These are phyloP conservation scores for Auriscalpium microsporum DNA, from an alignment of 768 basidiomycete species.

Conservation along the genomic window DNA sequence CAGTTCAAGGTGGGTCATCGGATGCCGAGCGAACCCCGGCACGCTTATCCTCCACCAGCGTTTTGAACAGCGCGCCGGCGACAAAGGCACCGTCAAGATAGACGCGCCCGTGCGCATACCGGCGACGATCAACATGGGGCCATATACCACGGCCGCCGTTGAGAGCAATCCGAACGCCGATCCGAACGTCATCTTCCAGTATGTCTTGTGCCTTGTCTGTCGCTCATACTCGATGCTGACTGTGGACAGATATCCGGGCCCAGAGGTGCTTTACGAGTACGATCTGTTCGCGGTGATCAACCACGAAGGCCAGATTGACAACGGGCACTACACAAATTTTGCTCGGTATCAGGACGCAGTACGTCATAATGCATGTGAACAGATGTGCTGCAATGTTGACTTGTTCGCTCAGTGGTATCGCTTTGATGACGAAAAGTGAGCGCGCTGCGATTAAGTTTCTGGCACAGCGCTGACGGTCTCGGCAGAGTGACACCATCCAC, in stretches of 20 bases:
- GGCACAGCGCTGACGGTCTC: constrained; percentile 2
- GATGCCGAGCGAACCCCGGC: constrained; percentile 1
- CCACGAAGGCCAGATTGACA: constrained; percentile 90
- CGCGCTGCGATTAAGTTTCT: constrained; percentile 7
- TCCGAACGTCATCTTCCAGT: constrained; percentile 6
- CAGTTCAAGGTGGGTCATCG: constrained; percentile 73
- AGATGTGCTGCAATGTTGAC: neutral
- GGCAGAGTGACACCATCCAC: constrained; percentile 63
- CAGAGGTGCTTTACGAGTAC: constrained; percentile 73
- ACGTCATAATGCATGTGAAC: constrained; percentile 21
- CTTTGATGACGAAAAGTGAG: constrained; percentile 90
- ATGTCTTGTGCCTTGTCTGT: neutral
- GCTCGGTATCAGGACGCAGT: constrained; percentile 82
- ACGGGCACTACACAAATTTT: constrained; percentile 90
- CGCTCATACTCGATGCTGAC: no score
- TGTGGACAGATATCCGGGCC: constrained; percentile 36
- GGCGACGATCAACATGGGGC: constrained; percentile 77
- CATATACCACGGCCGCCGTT: constrained; percentile 65
- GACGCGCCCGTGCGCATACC: constrained; percentile 80
- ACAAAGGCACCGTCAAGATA: constrained; percentile 76
- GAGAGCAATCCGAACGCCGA: constrained; percentile 22
- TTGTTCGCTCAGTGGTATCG: constrained; percentile 66
- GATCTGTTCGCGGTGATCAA: constrained; percentile 91
- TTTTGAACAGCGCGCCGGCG: constrained; percentile 78
- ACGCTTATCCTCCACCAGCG: constrained; percentile 40